Evolutionary conservation across 2,329 filamentous ascomycete species (phyloP).

Genomic region (Paecilomyces sp.): DNA sequence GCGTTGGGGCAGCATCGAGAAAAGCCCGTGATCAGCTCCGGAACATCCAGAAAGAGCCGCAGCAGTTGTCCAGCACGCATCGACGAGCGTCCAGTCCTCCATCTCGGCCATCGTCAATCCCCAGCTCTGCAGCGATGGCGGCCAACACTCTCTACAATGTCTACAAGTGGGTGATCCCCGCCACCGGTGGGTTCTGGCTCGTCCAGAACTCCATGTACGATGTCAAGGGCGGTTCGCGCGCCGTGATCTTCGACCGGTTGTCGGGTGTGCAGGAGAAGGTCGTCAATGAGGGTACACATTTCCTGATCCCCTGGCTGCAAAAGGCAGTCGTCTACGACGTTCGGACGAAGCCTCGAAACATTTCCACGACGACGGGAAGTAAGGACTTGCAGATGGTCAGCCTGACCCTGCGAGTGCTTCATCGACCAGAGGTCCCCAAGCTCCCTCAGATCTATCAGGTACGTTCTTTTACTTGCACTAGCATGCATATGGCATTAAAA

Average conservation of each 20-base stretch:
- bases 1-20: constrained; percentile 21
- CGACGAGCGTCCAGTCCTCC: neutral
- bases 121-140: constrained; percentile 36
- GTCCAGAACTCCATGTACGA: constrained; percentile 85
- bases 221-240: constrained; percentile 86
- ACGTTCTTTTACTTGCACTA: constrained; percentile 19
- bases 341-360: constrained; percentile 93
- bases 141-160: constrained; percentile 28
- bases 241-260: constrained; percentile 95
- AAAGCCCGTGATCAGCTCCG: constrained; percentile 31
- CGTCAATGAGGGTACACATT: constrained; percentile 93
- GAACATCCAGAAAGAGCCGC: constrained; percentile 1
- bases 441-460: constrained; percentile 99
- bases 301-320: constrained; percentile 93
- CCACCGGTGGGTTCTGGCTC: constrained; percentile 59
- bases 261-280: constrained; percentile 89
- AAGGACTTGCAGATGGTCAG: constrained; percentile 99
- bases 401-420: constrained; percentile 89
- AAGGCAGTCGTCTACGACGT: constrained; percentile 94
- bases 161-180: constrained; percentile 57
- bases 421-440: constrained; percentile 85
- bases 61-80: constrained; percentile 4
- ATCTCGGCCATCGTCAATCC: constrained; percentile 4
- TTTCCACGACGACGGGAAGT: constrained; percentile 92
- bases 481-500: neutral